Evolutionary conservation across 2,329 filamentous ascomycete species (phyloP), one percentile per base, ranked within the genome.

Genomic region (Moelleriella libera): DNA sequence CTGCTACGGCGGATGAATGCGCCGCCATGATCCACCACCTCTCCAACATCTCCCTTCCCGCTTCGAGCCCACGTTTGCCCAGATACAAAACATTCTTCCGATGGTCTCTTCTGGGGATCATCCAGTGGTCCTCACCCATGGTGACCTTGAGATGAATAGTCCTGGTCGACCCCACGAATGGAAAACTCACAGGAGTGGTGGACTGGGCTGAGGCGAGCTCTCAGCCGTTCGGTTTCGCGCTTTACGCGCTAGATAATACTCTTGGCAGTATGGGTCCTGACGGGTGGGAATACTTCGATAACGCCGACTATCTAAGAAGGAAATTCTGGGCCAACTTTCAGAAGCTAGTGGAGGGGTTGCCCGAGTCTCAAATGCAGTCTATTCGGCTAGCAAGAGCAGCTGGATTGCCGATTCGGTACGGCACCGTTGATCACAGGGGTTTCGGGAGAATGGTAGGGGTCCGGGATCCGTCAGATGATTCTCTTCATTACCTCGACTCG

Each of bases 111-210:
- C 42, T 29, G 14, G 14, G 30, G 37, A 45, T 41, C 6, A 49
- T 55, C 28, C 49, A 30, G 40, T 45, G 21, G 50, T 58, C 11
- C 51, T 56, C 39, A 45, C 39, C 5, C 29, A 46, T 45, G 51
- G 50, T 30, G 58, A 63, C 46, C 52, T 63, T 44, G 57, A 58
- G 51, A 54, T 56, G 43, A 62, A 63, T 45, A 52, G n/a, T 62
- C 30, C 55, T 60, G 10, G 45, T 58, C 5, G 52, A 61, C 43
- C 45, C 52, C 3, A 10, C 30, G 11, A 61, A 54, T 3, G 58
- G 59, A 21, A 34, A 54, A 14, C 53, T 63, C 30, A 60, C 58
- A 1, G 58, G 60, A 7, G 46, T 63, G 30, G 47, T 62, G 28
- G 59, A 63, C 50, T 63, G 60, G 59, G 50, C 56, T 11, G 55